A percentile compares a stretch with the other conserved stretches of the same genome.
Evolutionary conservation across 2,329 filamentous ascomycete species (phyloP).

Genomic region (Fusarium setosum): DNA sequence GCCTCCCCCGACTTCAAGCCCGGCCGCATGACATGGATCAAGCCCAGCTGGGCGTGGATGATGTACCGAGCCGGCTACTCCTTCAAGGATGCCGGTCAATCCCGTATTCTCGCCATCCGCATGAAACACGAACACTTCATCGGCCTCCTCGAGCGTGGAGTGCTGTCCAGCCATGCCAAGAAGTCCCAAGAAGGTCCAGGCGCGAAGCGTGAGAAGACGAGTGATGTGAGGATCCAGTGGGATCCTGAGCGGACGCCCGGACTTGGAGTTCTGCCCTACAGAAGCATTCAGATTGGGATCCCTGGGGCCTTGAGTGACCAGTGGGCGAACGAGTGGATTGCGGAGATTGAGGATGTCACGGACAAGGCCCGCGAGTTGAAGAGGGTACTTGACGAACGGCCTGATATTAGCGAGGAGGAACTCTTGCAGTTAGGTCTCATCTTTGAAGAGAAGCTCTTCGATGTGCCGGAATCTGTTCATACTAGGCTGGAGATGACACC

Average conservation of each 20-base stretch:
- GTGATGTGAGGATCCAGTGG: constrained; percentile 69
- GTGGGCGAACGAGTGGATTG: constrained; percentile 64
- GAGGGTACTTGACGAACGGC: constrained; percentile 54
- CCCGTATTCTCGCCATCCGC: constrained; percentile 66
- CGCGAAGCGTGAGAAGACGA: constrained; percentile 41
- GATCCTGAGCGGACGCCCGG: constrained; percentile 67
- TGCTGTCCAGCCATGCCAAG: constrained; percentile 46
- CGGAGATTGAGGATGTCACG: constrained; percentile 69
- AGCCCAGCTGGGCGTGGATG: constrained; percentile 73
- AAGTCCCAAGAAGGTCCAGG: not conserved
- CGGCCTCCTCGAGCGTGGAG: constrained; percentile 54
- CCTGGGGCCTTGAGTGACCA: constrained; percentile 55
- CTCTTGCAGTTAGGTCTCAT: constrained; percentile 53
- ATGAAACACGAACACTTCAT: constrained; percentile 64
- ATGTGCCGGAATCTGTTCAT: constrained; percentile 52
- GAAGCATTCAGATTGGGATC: constrained; percentile 73
- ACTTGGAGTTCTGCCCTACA: constrained; percentile 58
- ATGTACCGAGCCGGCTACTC: constrained; percentile 72
- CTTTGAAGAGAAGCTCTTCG: constrained; percentile 57
- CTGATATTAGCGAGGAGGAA: constrained; percentile 47
- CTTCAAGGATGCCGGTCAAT: constrained; percentile 65
- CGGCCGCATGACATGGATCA: constrained; percentile 74
- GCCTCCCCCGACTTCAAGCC: constrained; percentile 63
- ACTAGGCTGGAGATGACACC: constrained; percentile 47
- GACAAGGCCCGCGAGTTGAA: constrained; percentile 61